A percentile compares a stretch with the other conserved stretches of the same genome.
phyloP scores from a whole-genome alignment of 306 rosid genomes.

The Pachyrhizus erosus region DNA sequence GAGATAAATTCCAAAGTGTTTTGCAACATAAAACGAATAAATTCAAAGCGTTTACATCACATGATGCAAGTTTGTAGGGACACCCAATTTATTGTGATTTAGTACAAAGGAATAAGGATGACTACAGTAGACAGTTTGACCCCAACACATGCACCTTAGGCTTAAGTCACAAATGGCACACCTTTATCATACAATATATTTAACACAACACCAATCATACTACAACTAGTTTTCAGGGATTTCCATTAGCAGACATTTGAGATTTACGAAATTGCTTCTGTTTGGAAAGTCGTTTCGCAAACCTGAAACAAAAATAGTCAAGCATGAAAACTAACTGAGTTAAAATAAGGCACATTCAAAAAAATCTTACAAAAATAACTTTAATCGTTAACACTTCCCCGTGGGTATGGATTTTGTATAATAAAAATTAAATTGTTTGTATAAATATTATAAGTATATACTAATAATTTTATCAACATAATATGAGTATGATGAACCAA shows the following conservation, averaged over 20 bases:
- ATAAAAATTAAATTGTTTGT: no score
- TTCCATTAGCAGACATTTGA: slow-evolving; percentile 25
- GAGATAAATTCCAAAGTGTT: no score
- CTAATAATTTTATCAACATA: no score
- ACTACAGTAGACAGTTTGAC: not conserved
- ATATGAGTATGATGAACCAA: not conserved
- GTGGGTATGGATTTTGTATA: no score
- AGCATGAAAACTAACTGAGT: no score
- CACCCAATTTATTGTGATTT: not conserved
- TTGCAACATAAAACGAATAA: not conserved
- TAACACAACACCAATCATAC: not conserved
- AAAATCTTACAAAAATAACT: no score
- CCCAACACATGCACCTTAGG: not conserved
- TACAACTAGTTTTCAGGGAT: not conserved
- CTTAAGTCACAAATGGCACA: not conserved
- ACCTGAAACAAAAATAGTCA: slow-evolving; percentile 38
- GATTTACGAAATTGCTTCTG: slow-evolving; percentile 55
- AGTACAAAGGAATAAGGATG: not conserved
- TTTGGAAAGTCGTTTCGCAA: slow-evolving; percentile 59
- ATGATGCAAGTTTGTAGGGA: not conserved
- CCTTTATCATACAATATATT: not conserved
- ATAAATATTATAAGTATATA: no score
- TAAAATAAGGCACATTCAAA: no score
- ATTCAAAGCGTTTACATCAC: not conserved
- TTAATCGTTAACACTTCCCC: no score